Base-by-base conservation (phyloP, 371 early-diverging fungal genomes). In the Blastocladiella emersonii region DNA sequence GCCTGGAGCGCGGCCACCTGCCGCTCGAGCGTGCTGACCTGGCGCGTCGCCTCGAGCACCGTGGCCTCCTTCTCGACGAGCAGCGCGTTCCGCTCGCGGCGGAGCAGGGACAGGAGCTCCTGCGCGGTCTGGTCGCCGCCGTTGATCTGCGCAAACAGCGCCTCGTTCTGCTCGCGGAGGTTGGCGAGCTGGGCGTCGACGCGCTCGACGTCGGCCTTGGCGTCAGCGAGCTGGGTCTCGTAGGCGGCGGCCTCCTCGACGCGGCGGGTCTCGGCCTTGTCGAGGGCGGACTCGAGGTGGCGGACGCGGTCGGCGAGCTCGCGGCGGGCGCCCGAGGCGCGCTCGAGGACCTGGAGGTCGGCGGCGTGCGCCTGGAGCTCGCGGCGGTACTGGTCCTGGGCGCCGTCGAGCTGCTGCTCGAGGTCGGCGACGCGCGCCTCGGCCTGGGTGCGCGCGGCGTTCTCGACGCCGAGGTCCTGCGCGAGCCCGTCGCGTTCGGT, bases 141-240 rank as follows among this genome's bases (percentile, higher is more conserved):
- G 10, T 32, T 15, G 32, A 13, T 8, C 32, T 43, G 23, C 15
- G 49, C 62, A 17, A 36, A 30, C 37, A 62, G 34, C 32, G 15
- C 7, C n/a, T 62, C 48, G 49, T 48, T 62, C 19, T 62, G 62
- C 39, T 62, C 21, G 55, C 62, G 43, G 1, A 45, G 19, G 49
- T 45, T 43, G 27, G 23, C 49, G 34, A 36, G 13, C 43, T 36
- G n/a, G 1, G 15, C 35, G 21, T 23, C 23, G 57, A 57, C n/a
- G n/a, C 23, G n/a, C 23, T 5, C 32, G 55, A 8, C 5, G 7
- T 5, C 32, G 55, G 55, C 30, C 7, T 13, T 12, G 12, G 34
- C 30, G 12, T 30, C 30, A 12, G 30, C 55, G 8, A 55, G 32
- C 32, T 57, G 19, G 4, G 57, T n/a, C 21, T 27, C 27, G 25